Conservation (phyloP, 2,329 filamentous ascomycete species). For the Colletotrichum ledebouriae region DNA sequence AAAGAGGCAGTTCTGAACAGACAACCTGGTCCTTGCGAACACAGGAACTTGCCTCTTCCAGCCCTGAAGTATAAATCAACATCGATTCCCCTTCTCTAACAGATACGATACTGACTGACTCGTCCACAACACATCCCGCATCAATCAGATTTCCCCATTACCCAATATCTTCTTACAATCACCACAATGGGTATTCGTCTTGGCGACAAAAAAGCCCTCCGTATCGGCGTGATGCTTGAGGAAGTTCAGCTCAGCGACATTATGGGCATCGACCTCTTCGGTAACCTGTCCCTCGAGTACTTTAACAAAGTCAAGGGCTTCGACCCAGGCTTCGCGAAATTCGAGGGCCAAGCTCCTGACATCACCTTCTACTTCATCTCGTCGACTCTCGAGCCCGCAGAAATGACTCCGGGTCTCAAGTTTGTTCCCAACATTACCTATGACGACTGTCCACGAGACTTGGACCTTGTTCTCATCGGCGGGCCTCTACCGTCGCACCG, state of each 20-base stretch:
- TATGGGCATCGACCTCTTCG: constrained; percentile 55
- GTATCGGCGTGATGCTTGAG: constrained; percentile 56
- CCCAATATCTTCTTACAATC: neutral
- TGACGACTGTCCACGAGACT: constrained; percentile 55
- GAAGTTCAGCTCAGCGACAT: constrained; percentile 56
- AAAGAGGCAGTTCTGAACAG: constrained; percentile 14
- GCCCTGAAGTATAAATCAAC: constrained; percentile 11
- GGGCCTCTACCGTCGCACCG: constrained; percentile 51
- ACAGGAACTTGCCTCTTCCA: constrained; percentile 1
- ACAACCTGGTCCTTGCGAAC: constrained; percentile 12
- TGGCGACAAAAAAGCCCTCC: constrained; percentile 46
- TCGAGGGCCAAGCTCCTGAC: constrained; percentile 46
- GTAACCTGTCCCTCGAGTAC: constrained; percentile 51
- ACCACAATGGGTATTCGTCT: constrained; percentile 21
- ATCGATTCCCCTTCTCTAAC: neutral
- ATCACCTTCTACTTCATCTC: constrained; percentile 56
- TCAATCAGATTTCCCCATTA: neutral
- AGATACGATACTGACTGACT: neutral
- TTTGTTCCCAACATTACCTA: constrained; percentile 56
- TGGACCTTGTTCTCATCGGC: constrained; percentile 56
- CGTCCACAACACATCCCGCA: neutral
- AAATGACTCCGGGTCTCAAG: constrained; percentile 49
- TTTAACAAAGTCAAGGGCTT: constrained; percentile 43
- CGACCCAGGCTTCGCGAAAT: constrained; percentile 41
- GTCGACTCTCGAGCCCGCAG: constrained; percentile 50